These are phyloP conservation scores for Solanum tarapatanum DNA, from an alignment of 257 asterid genomes.

Conservation along the genomic window DNA sequence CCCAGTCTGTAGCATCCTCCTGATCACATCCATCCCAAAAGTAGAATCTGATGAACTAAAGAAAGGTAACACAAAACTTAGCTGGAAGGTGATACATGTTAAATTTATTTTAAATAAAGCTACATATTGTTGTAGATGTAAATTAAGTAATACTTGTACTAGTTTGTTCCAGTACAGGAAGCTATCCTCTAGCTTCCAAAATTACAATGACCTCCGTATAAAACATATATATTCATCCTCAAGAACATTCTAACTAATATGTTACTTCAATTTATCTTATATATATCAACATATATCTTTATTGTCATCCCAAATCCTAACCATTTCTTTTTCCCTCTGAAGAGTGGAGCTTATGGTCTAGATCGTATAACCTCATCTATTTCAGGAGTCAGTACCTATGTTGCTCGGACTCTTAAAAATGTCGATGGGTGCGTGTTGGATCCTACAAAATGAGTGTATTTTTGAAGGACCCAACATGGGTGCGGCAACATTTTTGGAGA, in stretches of 20 bases:
- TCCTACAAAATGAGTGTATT: too few species aligned
- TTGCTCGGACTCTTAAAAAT: too few species aligned
- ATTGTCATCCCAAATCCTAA: not conserved
- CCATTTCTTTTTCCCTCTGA: not conserved
- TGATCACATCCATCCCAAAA: constrained; percentile 95
- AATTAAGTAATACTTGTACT: not conserved
- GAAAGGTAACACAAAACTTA: constrained; percentile 52
- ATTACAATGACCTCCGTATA: not conserved
- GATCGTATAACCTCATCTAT: not conserved
- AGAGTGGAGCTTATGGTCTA: not conserved
- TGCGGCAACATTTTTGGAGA: too few species aligned
- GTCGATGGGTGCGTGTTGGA: too few species aligned
- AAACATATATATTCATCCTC: not conserved
- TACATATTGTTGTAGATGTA: not conserved
- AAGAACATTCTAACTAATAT: not conserved
- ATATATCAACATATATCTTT: not conserved
- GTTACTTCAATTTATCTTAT: not conserved
- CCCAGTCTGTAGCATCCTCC: constrained; percentile 98
- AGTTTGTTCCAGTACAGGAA: not conserved
- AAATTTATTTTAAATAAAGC: not conserved
- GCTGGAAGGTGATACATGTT: not conserved
- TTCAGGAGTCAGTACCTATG: not conserved
- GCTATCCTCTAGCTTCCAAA: not conserved
- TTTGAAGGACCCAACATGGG: too few species aligned
- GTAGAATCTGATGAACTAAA: constrained; percentile 97